phyloP scores from a whole-genome alignment of 1,284 basidiomycete species.

The Pseudomicrostroma phylloplanum region DNA sequence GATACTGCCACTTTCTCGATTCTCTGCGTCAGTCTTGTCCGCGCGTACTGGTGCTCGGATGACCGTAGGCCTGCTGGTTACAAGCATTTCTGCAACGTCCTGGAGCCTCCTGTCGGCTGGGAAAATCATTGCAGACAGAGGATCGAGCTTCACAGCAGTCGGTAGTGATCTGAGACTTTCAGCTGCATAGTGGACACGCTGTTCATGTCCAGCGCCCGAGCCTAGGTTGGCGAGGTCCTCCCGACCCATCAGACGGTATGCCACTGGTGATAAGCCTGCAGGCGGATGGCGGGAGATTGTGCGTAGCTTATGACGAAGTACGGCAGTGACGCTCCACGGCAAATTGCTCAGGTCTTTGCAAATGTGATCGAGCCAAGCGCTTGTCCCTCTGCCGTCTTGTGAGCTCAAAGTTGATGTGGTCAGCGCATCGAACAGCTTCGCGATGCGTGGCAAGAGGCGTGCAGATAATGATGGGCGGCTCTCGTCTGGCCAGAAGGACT shows the following conservation, averaged over 20 bases:
- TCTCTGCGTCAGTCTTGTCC: slow-evolving; percentile 24
- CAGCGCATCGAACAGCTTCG: no score
- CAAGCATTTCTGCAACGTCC: slow-evolving; percentile 43
- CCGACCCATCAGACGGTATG: slow-evolving; percentile 70
- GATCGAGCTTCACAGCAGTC: slow-evolving; percentile 24
- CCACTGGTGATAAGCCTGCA: slow-evolving; percentile 63
- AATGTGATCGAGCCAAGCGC: no score
- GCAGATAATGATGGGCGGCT: no score
- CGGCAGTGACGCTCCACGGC: slow-evolving; percentile 40
- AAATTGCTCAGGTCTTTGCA: no score
- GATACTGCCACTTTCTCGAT: slow-evolving; percentile 1
- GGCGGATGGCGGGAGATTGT: slow-evolving; percentile 73
- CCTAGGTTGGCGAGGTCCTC: slow-evolving; percentile 61
- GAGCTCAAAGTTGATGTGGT: no score
- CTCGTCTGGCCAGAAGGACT: no score
- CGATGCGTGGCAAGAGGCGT: no score
- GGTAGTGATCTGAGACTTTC: slow-evolving; percentile 19
- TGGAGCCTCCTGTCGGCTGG: slow-evolving; percentile 35
- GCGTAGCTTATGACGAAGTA: slow-evolving; percentile 72
- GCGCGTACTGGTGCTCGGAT: slow-evolving; percentile 25
- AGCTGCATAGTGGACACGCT: neutral
- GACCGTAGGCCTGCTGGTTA: slow-evolving; percentile 26
- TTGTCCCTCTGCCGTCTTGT: no score
- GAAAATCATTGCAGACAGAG: slow-evolving; percentile 42
- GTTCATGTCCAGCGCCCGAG: slow-evolving; percentile 9